Conservation (phyloP, 129 eudicot species). For the Erigeron canadensis region DNA sequence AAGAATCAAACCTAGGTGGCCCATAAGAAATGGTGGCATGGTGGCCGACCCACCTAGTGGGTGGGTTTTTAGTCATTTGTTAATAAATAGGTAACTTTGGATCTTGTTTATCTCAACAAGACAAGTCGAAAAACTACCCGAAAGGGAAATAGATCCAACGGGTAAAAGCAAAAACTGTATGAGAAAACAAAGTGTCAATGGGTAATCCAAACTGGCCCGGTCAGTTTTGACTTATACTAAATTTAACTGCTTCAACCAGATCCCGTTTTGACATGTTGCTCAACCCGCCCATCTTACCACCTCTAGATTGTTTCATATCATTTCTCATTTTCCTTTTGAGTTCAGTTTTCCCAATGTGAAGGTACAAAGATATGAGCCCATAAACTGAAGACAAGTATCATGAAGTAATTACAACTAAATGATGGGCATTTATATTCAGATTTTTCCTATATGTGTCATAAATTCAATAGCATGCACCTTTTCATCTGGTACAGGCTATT, state of each 20-base stretch:
- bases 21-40: no score
- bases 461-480: neutral
- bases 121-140: neutral
- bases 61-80: no score
- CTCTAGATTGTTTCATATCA: neutral
- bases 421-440: neutral
- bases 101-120: neutral
- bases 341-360: slow-evolving; percentile 14
- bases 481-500: slow-evolving; percentile 6
- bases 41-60: no score
- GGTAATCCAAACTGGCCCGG: neutral
- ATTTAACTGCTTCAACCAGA: neutral
- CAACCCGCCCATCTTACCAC: neutral
- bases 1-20: no score
- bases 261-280: neutral
- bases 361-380: neutral
- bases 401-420: neutral
- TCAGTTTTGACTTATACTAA: neutral
- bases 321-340: slow-evolving; percentile 6
- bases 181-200: neutral
- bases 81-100: no score
- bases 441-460: neutral
- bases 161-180: neutral
- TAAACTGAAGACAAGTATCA: neutral
- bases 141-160: neutral